These are phyloP conservation scores for Ceriops decandra DNA, from an alignment of 345 rosid genomes.

Conservation along the genomic window DNA sequence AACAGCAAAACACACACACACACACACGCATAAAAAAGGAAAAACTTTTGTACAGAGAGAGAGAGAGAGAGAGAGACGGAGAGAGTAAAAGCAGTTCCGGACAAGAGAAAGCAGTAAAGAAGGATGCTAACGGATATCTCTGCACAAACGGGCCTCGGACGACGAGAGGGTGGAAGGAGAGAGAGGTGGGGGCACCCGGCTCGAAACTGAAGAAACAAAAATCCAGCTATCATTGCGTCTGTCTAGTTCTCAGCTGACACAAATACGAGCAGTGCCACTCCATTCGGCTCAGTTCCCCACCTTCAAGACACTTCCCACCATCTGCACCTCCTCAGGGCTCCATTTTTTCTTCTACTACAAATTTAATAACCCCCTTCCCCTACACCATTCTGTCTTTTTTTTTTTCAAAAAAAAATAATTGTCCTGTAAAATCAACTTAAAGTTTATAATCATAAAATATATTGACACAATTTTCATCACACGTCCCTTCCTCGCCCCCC, in stretches of 20 bases:
- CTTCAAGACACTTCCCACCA: neutral
- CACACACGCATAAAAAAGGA: neutral
- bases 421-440: too few relatives aligned
- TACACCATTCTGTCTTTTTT: too few relatives aligned
- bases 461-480: slow-evolving; percentile 3
- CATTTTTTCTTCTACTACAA: slow-evolving; percentile 4
- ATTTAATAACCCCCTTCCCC: neutral
- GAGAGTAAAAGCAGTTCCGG: neutral
- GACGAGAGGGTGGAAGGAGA: neutral
- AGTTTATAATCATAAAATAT: neutral
- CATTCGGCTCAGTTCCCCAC: slow-evolving; percentile 19
- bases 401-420: too few relatives aligned
- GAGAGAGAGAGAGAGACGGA: neutral
- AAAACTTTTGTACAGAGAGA: neutral
- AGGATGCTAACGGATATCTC: slow-evolving; percentile 16
- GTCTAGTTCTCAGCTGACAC: slow-evolving; percentile 46
- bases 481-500: too few relatives aligned
- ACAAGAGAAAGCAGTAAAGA: slow-evolving; percentile 12
- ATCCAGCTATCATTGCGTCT: slow-evolving; percentile 31
- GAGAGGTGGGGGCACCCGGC: slow-evolving; percentile 24
- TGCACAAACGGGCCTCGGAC: neutral
- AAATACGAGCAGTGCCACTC: slow-evolving; percentile 30
- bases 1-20: neutral
- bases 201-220: slow-evolving; percentile 38
- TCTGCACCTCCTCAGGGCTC: neutral